Conservation (phyloP, 371 early-diverging fungal species). For the Blakeslea trispora region DNA sequence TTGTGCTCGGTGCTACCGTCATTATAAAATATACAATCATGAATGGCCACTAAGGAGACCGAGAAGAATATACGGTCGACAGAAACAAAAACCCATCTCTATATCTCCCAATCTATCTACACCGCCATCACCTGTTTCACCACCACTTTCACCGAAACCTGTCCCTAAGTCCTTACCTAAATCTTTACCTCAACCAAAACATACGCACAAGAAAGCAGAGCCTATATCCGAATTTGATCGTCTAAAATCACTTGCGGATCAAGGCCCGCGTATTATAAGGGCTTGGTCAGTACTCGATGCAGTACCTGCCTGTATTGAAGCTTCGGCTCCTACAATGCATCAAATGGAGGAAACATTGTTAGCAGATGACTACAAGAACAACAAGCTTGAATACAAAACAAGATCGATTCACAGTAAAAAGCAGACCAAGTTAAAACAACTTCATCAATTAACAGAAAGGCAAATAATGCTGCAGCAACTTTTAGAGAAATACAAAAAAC, state of each 20-base stretch:
- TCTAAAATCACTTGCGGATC: too few relatives aligned
- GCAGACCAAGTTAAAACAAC: not conserved
- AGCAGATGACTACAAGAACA: not conserved
- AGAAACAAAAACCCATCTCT: not conserved
- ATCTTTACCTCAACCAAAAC: too few relatives aligned
- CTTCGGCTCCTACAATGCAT: not conserved
- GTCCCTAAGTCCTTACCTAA: too few relatives aligned
- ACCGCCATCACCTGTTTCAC: not conserved
- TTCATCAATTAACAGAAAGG: too few relatives aligned
- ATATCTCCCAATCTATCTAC: too few relatives aligned
- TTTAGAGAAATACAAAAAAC: too few relatives aligned
- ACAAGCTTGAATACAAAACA: not conserved
- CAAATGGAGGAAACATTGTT: not conserved
- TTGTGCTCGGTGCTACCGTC: constrained; percentile 30
- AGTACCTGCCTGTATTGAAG: not conserved
- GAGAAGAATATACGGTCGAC: not conserved
- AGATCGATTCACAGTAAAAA: not conserved
- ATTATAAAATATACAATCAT: constrained; percentile 21
- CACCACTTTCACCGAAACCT: not conserved
- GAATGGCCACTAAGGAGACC: constrained; percentile 20
- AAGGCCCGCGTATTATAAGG: too few relatives aligned
- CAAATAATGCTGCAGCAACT: too few relatives aligned
- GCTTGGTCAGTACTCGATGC: not conserved
- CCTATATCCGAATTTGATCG: too few relatives aligned
- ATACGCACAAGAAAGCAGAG: too few relatives aligned